phyloP scores from a whole-genome alignment of 2,329 filamentous ascomycete species.

The Aspergillus ochraceoroseus region DNA sequence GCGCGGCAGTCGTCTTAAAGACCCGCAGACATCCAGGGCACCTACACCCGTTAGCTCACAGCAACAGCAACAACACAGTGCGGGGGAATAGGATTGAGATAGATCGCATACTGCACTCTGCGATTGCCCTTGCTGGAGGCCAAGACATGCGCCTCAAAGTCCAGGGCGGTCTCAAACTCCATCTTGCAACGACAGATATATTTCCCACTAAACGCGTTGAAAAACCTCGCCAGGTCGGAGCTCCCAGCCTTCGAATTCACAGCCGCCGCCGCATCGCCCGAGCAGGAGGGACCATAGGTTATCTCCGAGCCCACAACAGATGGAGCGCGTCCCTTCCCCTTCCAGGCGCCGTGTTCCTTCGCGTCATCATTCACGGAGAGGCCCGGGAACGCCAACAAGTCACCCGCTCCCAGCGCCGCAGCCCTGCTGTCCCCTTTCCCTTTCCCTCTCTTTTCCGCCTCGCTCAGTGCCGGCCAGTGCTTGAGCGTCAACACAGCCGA shows the following conservation, averaged over 20 bases:
- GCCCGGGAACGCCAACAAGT: too few relatives aligned
- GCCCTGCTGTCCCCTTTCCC: background rate
- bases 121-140: conserved; percentile 17
- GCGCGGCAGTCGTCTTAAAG: conserved; percentile 37
- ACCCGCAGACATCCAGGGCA: conserved; percentile 39
- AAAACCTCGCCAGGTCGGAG: conserved; percentile 33
- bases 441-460: background rate
- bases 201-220: conserved; percentile 25
- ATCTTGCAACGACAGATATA: conserved; percentile 37
- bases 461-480: conserved; percentile 25
- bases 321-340: conserved; percentile 6
- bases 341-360: background rate
- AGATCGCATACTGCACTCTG: conserved; percentile 19
- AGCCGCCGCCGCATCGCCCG: background rate
- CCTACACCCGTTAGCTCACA: conserved; percentile 18
- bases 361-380: background rate
- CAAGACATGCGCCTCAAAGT: conserved; percentile 35
- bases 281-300: conserved; percentile 3
- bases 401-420: too few relatives aligned
- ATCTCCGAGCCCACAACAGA: background rate
- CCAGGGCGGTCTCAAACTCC: conserved; percentile 22
- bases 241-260: conserved; percentile 2
- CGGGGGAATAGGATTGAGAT: background rate
- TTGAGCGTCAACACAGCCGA: conserved; percentile 17
- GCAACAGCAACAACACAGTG: background rate